These are phyloP conservation scores for Aureobasidium sp. DNA, from an alignment of 2,329 filamentous ascomycete species.

Conservation along the genomic window DNA sequence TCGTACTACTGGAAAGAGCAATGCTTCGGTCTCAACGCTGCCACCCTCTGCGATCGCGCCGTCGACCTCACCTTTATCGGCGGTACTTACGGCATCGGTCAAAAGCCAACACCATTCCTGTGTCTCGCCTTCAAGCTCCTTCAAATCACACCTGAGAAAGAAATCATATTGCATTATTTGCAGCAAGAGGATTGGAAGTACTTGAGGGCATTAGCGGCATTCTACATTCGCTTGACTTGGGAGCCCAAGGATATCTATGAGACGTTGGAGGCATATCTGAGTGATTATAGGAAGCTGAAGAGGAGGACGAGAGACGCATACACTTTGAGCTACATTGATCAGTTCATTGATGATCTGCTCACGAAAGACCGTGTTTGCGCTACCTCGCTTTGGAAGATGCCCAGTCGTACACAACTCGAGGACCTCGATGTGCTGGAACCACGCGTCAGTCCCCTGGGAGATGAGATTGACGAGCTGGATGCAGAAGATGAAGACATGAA, in stretches of 20 bases:
- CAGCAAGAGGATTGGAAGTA: constrained; percentile 66
- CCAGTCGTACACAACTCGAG: constrained; percentile 71
- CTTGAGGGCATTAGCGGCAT: constrained; percentile 76
- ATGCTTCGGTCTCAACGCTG: constrained; percentile 86
- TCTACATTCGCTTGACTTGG: constrained; percentile 87
- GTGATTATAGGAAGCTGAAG: constrained; percentile 75
- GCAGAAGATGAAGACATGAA: constrained; percentile 38
- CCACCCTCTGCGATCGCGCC: constrained; percentile 76
- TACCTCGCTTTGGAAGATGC: constrained; percentile 88
- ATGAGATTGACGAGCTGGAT: constrained; percentile 61
- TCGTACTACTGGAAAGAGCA: constrained; percentile 99
- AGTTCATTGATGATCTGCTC: constrained; percentile 87
- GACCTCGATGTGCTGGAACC: constrained; percentile 83
- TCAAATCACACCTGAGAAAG: constrained; percentile 72
- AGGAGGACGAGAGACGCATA: constrained; percentile 67
- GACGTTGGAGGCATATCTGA: constrained; percentile 71
- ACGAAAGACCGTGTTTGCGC: constrained; percentile 84
- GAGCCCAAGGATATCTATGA: constrained; percentile 71
- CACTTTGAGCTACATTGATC: constrained; percentile 71
- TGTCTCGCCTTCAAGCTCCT: constrained; percentile 93
- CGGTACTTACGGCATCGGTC: constrained; percentile 74
- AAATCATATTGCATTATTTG: constrained; percentile 72
- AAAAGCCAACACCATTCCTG: constrained; percentile 85
- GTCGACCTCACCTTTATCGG: constrained; percentile 77
- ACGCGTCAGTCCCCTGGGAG: constrained; percentile 72